Conservation (phyloP, 352 stramenopile species). For the Pilasporangium apinafurcum region DNA sequence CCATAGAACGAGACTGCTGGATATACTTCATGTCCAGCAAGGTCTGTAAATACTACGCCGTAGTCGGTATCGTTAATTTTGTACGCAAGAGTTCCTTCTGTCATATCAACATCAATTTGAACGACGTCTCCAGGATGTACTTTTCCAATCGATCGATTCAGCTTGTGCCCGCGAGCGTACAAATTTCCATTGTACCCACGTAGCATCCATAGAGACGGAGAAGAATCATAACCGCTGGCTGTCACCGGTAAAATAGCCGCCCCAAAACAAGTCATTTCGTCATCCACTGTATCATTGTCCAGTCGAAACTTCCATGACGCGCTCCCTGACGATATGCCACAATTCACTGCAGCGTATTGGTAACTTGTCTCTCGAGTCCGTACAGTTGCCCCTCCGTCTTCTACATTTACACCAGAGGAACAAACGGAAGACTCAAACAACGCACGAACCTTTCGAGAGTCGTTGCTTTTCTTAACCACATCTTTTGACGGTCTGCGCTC, state of each 20-base stretch:
- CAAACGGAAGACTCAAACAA: conserved; percentile 79
- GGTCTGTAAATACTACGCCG: conserved; percentile 79
- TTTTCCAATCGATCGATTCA: conserved; percentile 81
- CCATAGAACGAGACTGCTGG: conserved; percentile 86
- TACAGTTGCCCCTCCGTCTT: conserved; percentile 69
- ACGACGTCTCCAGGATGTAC: conserved; percentile 86
- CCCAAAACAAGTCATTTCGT: conserved; percentile 91
- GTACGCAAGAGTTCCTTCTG: conserved; percentile 77
- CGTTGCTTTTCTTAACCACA: conserved; percentile 36
- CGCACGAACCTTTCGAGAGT: conserved; percentile 62
- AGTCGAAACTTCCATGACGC: conserved; percentile 86
- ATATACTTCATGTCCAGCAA: conserved; percentile 77
- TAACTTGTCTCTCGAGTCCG: conserved; percentile 84
- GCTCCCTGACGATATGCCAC: conserved; percentile 62
- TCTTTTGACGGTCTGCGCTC: conserved; percentile 20
- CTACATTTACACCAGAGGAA: conserved; percentile 68
- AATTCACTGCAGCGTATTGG: conserved; percentile 83
- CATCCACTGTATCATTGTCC: conserved; percentile 85
- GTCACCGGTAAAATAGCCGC: conserved; percentile 84
- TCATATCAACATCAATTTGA: conserved; percentile 87
- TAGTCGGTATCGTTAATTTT: conserved; percentile 89
- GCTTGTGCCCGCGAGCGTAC: conserved; percentile 85
- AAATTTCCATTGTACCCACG: conserved; percentile 90
- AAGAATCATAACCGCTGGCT: conserved; percentile 88
- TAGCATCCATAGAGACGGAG: conserved; percentile 89